Base-by-base conservation (phyloP, 2,329 filamentous ascomycete species). In the Cytospora leucostoma region DNA sequence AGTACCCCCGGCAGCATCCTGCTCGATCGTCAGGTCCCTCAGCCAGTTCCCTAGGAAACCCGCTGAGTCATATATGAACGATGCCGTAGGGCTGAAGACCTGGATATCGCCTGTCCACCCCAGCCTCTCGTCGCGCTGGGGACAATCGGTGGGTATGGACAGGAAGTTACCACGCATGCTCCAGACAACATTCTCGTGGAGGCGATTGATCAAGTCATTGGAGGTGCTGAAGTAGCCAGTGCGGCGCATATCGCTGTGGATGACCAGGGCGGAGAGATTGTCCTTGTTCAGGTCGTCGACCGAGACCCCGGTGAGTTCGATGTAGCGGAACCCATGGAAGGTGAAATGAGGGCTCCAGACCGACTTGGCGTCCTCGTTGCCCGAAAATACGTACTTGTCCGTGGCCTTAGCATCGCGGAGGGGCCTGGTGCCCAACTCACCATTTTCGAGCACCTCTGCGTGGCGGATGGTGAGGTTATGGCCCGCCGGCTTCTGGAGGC, bases 111-210 rank as follows among this genome's bases (percentile, higher is more conserved):
- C 80, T 0, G 79, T 82, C 84, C 84, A 83, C 21, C 80, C 80
- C 7, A 85, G 70, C 0, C 82, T 76, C 70, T 85, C 82, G 59
- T 86, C 82, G 1, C 82, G 75, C 65, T 85, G 82, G 0, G 83
- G 83, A 66, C 82, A 85, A 67, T 88, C 85, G 0, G 84, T 87
- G 0, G 84, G 84, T 0, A 87, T 71, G 0, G 77, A 79, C 3
- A 87, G 67, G 67, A 88, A 87, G 67, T 87, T 88, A 0, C 83
- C 83, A 34, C 78, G 77, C 79, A 86, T 85, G 6, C 78, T 79
- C 84, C 84, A 87, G 35, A 74, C 69, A 0, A 82, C 77, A 60
- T 88, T 88, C 1, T 76, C 60, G 66, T 87, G 80, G 5, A 88
- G 77, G 53, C 80, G 73, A 67, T 86, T 87, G 33, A 88, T 66